A percentile compares a stretch with the other conserved stretches of the same genome.
Evolutionary conservation across 2,329 filamentous ascomycete genomes (phyloP).

Genomic region (Dothidotthia symphoricarpi): DNA sequence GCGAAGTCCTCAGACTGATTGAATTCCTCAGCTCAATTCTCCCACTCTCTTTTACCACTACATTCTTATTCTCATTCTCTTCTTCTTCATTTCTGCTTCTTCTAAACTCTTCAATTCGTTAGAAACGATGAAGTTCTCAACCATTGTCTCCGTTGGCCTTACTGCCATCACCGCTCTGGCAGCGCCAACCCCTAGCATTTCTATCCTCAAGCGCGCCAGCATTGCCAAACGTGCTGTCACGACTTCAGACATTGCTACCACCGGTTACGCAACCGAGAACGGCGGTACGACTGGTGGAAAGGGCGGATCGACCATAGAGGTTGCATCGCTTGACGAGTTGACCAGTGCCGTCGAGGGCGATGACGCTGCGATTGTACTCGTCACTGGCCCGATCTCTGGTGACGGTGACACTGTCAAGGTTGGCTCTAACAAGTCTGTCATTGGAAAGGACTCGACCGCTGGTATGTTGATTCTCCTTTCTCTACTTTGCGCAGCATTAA

Average conservation of each 20-base stretch:
- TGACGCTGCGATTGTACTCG: constrained; percentile 47
- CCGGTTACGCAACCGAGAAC: constrained; percentile 37
- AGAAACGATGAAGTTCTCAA: constrained; percentile 33
- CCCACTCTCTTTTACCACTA: constrained; percentile 15
- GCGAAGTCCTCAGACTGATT: constrained; percentile 1
- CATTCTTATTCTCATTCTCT: constrained; percentile 16
- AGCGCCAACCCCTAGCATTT: constrained; percentile 29
- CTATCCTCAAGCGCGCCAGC: constrained; percentile 17
- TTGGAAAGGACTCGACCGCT: constrained; percentile 50
- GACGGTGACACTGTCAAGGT: constrained; percentile 46
- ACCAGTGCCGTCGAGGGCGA: constrained; percentile 47
- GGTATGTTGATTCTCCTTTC: constrained; percentile 17
- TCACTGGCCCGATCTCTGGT: constrained; percentile 48
- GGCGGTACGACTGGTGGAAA: constrained; percentile 43
- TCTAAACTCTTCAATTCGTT: constrained; percentile 8
- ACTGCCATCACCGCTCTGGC: constrained; percentile 34
- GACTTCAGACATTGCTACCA: constrained; percentile 27
- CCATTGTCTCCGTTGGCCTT: constrained; percentile 30
- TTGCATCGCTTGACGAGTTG: constrained; percentile 42
- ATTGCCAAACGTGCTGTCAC: constrained; percentile 30
- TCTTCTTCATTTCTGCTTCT: constrained; percentile 15
- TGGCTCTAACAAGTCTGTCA: constrained; percentile 52
- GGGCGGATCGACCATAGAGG: constrained; percentile 38
- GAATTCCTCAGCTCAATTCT: constrained; percentile 16
- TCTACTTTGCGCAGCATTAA: neutral